Conservation (phyloP, 305 asterid species). For the Ilex paraguariensis region DNA sequence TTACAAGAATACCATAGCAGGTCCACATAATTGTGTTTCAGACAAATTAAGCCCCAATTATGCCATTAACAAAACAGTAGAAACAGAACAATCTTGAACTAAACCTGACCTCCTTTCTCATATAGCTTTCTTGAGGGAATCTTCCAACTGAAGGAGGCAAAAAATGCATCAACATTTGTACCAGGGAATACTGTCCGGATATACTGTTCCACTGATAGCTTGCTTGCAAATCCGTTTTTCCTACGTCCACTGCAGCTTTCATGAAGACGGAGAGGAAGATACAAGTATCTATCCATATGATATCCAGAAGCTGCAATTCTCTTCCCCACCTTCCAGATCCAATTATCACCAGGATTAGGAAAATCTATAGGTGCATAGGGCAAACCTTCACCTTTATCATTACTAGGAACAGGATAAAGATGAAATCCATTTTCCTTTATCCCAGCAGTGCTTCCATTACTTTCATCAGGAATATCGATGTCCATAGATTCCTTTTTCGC, state of each 20-base stretch:
- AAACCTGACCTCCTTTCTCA: slow-evolving; percentile 22
- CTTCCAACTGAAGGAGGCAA: slow-evolving; percentile 40
- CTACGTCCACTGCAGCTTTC: background rate
- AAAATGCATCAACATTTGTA: slow-evolving; percentile 30
- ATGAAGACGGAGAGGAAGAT: slow-evolving; percentile 43
- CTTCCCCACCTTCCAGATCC: slow-evolving; percentile 86
- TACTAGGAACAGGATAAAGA: slow-evolving; percentile 49
- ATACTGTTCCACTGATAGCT: slow-evolving; percentile 16
- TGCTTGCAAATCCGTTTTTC: slow-evolving; percentile 16
- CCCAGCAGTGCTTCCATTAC: slow-evolving; percentile 27
- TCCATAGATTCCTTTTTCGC: too few species aligned
- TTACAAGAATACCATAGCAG: too few species aligned
- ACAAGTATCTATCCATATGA: slow-evolving; percentile 60
- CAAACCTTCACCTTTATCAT: slow-evolving; percentile 61
- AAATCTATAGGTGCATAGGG: slow-evolving; percentile 85
- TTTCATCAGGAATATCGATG: slow-evolving; percentile 18
- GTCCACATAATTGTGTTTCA: too few species aligned
- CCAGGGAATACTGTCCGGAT: slow-evolving; percentile 19
- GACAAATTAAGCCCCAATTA: too few species aligned
- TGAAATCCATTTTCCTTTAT: slow-evolving; percentile 31
- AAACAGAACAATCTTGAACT: background rate
- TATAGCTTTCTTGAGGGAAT: slow-evolving; percentile 22
- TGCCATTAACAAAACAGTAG: too few species aligned
- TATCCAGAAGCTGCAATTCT: slow-evolving; percentile 46
- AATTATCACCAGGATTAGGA: slow-evolving; percentile 82